Percentiles rank a stretch among this genome's conserved stretches.
phyloP scores from a whole-genome alignment of 495 filamentous ascomycete genomes.

The Neurospora sp. region DNA sequence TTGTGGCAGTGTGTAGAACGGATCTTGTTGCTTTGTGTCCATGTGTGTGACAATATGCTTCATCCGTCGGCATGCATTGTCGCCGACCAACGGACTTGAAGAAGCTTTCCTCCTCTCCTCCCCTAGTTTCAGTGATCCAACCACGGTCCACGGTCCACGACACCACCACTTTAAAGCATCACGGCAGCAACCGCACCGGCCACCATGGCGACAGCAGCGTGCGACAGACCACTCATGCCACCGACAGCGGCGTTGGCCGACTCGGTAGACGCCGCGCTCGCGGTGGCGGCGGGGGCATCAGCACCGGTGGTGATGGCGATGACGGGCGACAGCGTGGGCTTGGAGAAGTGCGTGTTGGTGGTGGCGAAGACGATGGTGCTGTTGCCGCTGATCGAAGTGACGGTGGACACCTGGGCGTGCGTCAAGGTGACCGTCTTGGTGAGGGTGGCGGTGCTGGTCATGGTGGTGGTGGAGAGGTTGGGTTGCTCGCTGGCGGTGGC shows the following conservation, averaged over 20 bases:
- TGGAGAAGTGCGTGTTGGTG: slow-evolving; percentile 10
- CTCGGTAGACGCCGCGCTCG: slow-evolving; percentile 9
- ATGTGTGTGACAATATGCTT: background rate
- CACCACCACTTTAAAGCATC: slow-evolving; percentile 26
- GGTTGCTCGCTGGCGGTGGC: slow-evolving; percentile 22
- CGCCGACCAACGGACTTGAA: background rate
- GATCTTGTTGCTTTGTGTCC: background rate
- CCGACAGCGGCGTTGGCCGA: slow-evolving; percentile 23
- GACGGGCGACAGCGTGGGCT: slow-evolving; percentile 7
- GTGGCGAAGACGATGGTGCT: slow-evolving; percentile 12
- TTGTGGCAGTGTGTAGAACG: background rate
- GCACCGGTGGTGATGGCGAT: slow-evolving; percentile 13
- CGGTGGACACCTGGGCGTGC: slow-evolving; percentile 22
- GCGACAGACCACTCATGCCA: slow-evolving; percentile 23
- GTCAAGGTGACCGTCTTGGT: slow-evolving; percentile 42
- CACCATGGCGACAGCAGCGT: slow-evolving; percentile 31
- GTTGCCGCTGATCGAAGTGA: slow-evolving; percentile 12
- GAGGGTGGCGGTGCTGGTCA: slow-evolving; percentile 39
- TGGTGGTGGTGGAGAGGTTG: slow-evolving; percentile 25
- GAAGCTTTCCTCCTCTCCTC: background rate
- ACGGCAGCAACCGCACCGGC: slow-evolving; percentile 35
- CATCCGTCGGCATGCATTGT: background rate
- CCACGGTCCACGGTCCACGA: background rate
- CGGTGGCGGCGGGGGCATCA: slow-evolving; percentile 15
- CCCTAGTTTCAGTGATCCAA: background rate